Percentiles rank a stretch among this genome's conserved stretches.
Conservation (phyloP, 75 land plant species). For the Azolla pinnata region DNA sequence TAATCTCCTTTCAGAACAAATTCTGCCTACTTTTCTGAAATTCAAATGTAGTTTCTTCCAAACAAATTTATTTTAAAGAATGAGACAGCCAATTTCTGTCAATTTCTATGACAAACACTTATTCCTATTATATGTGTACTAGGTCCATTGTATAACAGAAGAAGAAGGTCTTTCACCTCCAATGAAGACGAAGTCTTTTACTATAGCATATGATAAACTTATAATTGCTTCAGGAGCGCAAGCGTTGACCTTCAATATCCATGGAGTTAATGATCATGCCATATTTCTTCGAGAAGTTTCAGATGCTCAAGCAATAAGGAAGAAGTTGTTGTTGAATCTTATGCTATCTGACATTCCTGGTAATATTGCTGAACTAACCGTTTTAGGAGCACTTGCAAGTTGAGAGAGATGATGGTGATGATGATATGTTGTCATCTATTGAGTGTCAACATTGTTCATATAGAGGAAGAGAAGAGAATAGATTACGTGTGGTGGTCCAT, state of each 20-base stretch:
- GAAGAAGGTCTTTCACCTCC: constrained; percentile 15
- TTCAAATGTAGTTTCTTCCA: no score
- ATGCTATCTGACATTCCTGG: constrained; percentile 70
- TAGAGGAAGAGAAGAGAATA: neutral
- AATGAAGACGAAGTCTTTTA: constrained; percentile 45
- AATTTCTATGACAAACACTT: no score
- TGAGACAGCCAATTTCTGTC: no score
- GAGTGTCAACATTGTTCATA: neutral
- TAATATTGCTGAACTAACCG: constrained; percentile 12
- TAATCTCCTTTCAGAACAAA: no score
- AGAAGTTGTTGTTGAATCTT: constrained; percentile 50
- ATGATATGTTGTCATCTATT: no score
- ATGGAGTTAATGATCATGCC: constrained; percentile 57
- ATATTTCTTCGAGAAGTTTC: constrained; percentile 61
- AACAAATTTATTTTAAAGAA: no score
- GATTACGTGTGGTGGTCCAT: neutral
- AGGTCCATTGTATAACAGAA: constrained; percentile 53
- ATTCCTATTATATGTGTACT: constrained; percentile 6
- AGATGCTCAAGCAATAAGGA: constrained; percentile 55
- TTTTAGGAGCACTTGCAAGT: no score
- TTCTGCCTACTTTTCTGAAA: no score
- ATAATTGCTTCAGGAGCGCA: constrained; percentile 66
- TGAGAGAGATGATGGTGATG: no score
- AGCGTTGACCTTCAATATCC: constrained; percentile 51
- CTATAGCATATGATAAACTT: constrained; percentile 60